A percentile compares a stretch with the other conserved stretches of the same genome.
These are phyloP conservation scores for Ochromonas danica DNA, from an alignment of 108 stramenopile genomes.

Conservation along the genomic window DNA sequence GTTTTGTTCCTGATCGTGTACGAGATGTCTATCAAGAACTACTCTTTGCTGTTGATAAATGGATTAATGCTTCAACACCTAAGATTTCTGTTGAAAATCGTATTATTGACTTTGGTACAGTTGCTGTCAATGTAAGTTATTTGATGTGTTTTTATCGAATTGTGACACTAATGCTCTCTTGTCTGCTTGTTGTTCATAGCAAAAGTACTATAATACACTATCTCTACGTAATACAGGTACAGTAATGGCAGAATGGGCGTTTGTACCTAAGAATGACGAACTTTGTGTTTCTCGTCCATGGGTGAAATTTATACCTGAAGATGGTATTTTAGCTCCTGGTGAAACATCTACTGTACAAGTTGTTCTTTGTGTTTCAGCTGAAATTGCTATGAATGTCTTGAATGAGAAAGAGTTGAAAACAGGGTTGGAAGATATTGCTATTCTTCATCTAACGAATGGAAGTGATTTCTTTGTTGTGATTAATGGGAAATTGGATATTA, in stretches of 20 bases:
- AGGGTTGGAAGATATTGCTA: conserved; percentile 18
- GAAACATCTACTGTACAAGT: background rate
- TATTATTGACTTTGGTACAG: background rate
- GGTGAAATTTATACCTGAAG: background rate
- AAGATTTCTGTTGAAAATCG: background rate
- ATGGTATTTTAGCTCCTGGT: conserved; percentile 24
- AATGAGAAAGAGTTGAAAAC: background rate
- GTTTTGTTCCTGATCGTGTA: background rate
- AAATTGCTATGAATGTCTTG: background rate
- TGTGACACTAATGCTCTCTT: no score
- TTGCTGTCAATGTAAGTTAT: background rate
- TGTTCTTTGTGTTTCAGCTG: background rate
- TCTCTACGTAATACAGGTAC: background rate
- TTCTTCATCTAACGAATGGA: conserved; percentile 13
- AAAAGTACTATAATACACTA: background rate
- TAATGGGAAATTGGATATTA: background rate
- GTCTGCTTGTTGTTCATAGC: no score
- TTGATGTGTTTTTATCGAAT: no score
- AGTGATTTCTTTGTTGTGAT: background rate
- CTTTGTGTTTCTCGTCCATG: background rate
- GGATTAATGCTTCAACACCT: conserved; percentile 25
- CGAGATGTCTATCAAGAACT: conserved; percentile 18
- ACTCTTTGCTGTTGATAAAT: conserved; percentile 8
- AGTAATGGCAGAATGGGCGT: conserved; percentile 27
- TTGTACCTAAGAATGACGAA: conserved; percentile 26